These are phyloP conservation scores for Pulveroboletus sp. DNA, from an alignment of 768 basidiomycete genomes.

Conservation along the genomic window DNA sequence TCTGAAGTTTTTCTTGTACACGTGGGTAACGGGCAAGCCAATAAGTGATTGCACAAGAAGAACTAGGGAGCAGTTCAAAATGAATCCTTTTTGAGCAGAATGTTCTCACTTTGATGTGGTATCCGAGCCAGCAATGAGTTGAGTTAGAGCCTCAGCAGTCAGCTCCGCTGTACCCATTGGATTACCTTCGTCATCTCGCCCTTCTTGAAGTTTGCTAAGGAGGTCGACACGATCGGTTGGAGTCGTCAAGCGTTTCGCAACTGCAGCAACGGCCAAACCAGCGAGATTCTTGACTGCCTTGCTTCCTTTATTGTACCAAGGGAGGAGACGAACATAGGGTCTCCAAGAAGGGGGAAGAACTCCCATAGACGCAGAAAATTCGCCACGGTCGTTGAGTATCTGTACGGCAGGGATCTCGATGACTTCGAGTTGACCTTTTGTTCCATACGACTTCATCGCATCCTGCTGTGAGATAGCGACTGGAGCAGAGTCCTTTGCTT, in stretches of 20 bases:
- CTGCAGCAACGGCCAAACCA: slow-evolving; percentile 76
- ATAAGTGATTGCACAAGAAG: slow-evolving; percentile 87
- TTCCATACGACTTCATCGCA: slow-evolving; percentile 57
- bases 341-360: slow-evolving; percentile 71
- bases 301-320: slow-evolving; percentile 73
- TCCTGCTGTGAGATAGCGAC: slow-evolving; percentile 57
- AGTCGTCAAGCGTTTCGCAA: slow-evolving; percentile 67
- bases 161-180: slow-evolving; percentile 79
- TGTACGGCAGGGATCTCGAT: slow-evolving; percentile 73
- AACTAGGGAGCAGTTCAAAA: slow-evolving; percentile 42
- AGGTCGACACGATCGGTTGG: slow-evolving; percentile 78
- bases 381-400: slow-evolving; percentile 86
- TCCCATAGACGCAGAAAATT: slow-evolving; percentile 83
- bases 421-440: slow-evolving; percentile 42
- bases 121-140: slow-evolving; percentile 87
- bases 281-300: slow-evolving; percentile 70
- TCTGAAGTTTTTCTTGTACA: slow-evolving; percentile 69
- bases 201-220: slow-evolving; percentile 75
- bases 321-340: slow-evolving; percentile 59
- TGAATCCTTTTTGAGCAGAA: background rate
- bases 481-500: slow-evolving; percentile 68
- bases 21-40: slow-evolving; percentile 68
- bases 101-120: slow-evolving; percentile 83
- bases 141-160: slow-evolving; percentile 84
- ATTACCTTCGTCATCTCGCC: slow-evolving; percentile 74